A percentile compares a stretch with the other conserved stretches of the same genome.
phyloP scores from a whole-genome alignment of 2,329 filamentous ascomycete genomes.

The Neopestalotiopsis sp. region DNA sequence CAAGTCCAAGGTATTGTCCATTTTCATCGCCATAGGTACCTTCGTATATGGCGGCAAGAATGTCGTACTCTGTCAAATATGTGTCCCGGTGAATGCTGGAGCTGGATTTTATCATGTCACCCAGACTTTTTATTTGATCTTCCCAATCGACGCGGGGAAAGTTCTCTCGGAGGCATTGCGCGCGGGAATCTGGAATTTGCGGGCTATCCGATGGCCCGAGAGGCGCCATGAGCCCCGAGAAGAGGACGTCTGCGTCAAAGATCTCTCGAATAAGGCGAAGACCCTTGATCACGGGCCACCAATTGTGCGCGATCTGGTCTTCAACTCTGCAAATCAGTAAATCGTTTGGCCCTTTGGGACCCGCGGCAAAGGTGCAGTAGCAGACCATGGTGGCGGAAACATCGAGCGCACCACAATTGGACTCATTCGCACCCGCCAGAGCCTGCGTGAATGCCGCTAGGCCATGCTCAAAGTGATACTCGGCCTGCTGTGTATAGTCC shows the following conservation, averaged over 20 bases:
- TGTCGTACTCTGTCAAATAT: neutral
- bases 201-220: neutral
- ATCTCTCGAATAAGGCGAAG: constrained; percentile 14
- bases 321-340: constrained; percentile 32
- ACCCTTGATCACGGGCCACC: constrained; percentile 18
- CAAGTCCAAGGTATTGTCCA: constrained; percentile 24
- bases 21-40: constrained; percentile 21
- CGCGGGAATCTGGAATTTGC: neutral
- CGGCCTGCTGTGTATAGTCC: constrained; percentile 27
- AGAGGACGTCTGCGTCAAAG: constrained; percentile 16
- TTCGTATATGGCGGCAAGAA: constrained; percentile 10
- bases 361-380: constrained; percentile 36
- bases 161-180: neutral
- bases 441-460: constrained; percentile 31
- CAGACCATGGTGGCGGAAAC: constrained; percentile 33
- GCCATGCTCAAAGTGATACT: constrained; percentile 31
- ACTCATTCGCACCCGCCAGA: constrained; percentile 28
- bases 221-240: constrained; percentile 13
- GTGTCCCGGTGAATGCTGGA: neutral
- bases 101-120: neutral
- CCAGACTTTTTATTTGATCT: neutral
- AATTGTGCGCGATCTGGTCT: constrained; percentile 19
- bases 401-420: constrained; percentile 37
- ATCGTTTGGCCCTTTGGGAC: constrained; percentile 32
- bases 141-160: constrained; percentile 3